Base-by-base conservation (phyloP, 2,329 filamentous ascomycete species). In the Aureobasidium namibiae region DNA sequence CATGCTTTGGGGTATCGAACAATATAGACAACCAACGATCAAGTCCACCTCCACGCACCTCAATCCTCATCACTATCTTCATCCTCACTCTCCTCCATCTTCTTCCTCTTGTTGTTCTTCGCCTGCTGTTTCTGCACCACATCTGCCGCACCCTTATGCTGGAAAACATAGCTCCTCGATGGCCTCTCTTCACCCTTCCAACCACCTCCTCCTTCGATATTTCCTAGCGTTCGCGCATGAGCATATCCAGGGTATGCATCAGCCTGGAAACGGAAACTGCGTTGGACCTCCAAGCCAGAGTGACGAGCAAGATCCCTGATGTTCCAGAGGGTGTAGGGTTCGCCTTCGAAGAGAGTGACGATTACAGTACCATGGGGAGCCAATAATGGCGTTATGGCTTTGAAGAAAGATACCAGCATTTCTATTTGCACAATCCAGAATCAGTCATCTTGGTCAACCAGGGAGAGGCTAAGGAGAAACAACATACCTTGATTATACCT, bases 311-410 rank as follows among this genome's bases (percentile, higher is more conserved):
- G 78, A 75, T 96, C 92, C 36, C 86, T 83, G 26, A 97, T 81
- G 75, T 97, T 96, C 94, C 94, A 99, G 1, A 96, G 80, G 2
- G 90, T 92, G 72, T 99, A 99, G 0, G 94, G 94, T 72, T 95
- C 88, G 61, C 88, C 89, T 72, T 96, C 92, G 71, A 99, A 99
- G 10, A 97, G 76, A 0, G 91, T 95, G 23, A 97, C 85, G 56
- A 96, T 74, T 57, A 96, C 85, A 6, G 68, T 73, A 36, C 85
- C 85, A 6, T 79, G 77, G 1, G 74, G 76, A 0, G 80, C 74
- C 1, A 89, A 78, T 1, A 80, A 77, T 1, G 73, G 72, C 23
- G 79, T 72, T 1, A 81, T 79, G 59, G 77, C 74, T 61, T 72
- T 70, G 75, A 90, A 90, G 74, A 89, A 89, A 44, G 78, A 76